Base-by-base conservation (phyloP, 2,329 filamentous ascomycete species). In the Capronia americana region DNA sequence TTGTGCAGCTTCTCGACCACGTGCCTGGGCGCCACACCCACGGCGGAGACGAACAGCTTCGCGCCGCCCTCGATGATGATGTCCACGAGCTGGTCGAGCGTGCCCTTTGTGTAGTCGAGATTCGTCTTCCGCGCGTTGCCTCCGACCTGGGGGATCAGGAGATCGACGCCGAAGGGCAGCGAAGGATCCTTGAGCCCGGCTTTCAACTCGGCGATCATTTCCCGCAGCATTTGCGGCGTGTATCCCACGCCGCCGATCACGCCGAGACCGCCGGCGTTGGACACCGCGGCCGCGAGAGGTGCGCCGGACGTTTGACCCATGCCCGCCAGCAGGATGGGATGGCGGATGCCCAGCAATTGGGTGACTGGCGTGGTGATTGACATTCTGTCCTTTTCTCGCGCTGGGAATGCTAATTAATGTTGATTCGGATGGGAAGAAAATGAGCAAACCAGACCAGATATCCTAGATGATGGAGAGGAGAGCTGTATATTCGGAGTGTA, bases 71-170 rank as follows among this genome's bases (percentile, higher is more conserved):
- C 88, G 70, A 95, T 89, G 12, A 89, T 90, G 61, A 96, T 90
- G 72, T 90, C 88, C 70, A 95, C 88, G 23, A 95, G 83, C 77
- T 93, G 89, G 74, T 92, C 89, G 28, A 95, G 84, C 78, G 90
- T 89, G 51, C 92, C 92, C 69, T 88, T 85, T 1, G 92, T 95
- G 81, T 96, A 96, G 77, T 95, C 92, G 79, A 94, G 90, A 41
- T 72, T 96, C 3, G 92, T 95, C 80, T 90, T 90, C 70, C 92
- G 86, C 8, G 92, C 92, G 51, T 79, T 83, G 54, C 89, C 91
- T 64, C 92, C 92, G 58, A 95, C 81, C 79, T 95, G 91, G 1
- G 92, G 91, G 30, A 96, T 85, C 0, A 92, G 91, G 4, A 96
- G 86, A 77, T 95, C 92, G 46, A 95, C 85, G 72, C 92, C 92